Evolutionary conservation across 345 rosid genomes (phyloP), one percentile per base, ranked within the genome.

Genomic region (Viola odorata): DNA sequence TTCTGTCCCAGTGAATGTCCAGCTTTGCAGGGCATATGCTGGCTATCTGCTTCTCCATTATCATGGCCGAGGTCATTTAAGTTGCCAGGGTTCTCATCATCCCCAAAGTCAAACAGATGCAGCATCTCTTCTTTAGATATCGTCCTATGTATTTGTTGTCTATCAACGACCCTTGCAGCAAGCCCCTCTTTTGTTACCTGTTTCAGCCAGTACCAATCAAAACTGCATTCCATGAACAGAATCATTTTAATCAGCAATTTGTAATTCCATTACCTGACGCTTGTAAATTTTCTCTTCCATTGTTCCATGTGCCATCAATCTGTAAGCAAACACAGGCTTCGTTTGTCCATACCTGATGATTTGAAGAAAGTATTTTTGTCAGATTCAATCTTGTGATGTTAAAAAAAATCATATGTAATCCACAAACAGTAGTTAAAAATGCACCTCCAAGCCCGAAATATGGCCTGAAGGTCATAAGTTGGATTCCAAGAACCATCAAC

Each of bases 401-500:
- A 13, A 40, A 14, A 71, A 23, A 49, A 37, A 23, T 9, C 12
- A 3, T 12, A 47, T 9, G 50, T 3, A 11, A 10, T 47, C 32
- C 32, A 23, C 32, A 23, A 48, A 36, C 36, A 55, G 52, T 3
- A 17, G 53, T n/a, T 42, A 36, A 60, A 23, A 59, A 75, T 58
- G 40, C 71, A 95, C 99, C 99, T 86, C 99, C 99, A 95, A 45
- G 98, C 96, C 41, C 99, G 89, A 78, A 71, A 95, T 72, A 95
- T 91, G 64, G 99, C 98, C 77, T 95, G 99, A 75, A 95, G 94
- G 81, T 95, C 99, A 66, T 86, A 84, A 8, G 99, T 95, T 57
- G 99, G 99, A 80, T 95, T 95, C 99, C 99, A 95, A 50, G 99
- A 95, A 61, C 99, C 98, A 74, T 95, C 99, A 44, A 95, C 98